A percentile compares a stretch with the other conserved stretches of the same genome.
phyloP scores from a whole-genome alignment of 441 rosid genomes.

The Raphanus hybrid region DNA sequence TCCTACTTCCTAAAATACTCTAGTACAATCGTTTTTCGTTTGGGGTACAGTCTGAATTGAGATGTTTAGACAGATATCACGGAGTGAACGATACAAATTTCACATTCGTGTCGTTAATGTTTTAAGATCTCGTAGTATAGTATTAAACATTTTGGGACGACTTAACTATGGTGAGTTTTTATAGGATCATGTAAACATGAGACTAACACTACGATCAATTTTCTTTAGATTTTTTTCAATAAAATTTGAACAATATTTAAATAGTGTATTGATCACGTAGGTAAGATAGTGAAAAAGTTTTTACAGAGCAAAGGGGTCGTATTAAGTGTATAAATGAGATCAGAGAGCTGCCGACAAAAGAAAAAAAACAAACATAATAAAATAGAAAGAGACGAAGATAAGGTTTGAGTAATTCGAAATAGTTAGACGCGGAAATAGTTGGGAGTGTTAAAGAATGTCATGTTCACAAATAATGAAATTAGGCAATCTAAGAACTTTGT shows the following conservation, averaged over 20 bases:
- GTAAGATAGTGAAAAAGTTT: not conserved
- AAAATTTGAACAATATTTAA: not conserved
- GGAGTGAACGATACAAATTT: not conserved
- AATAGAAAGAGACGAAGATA: not conserved
- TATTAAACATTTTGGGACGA: not conserved
- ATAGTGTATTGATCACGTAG: too few species aligned
- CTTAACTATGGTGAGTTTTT: not conserved
- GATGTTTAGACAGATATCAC: not conserved
- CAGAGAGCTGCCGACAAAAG: constrained; percentile 27
- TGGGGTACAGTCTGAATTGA: not conserved
- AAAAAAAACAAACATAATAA: not conserved
- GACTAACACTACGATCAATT: not conserved
- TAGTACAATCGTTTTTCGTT: not conserved
- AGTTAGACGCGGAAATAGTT: constrained; percentile 29
- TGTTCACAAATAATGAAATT: constrained; percentile 40
- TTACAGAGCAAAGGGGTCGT: not conserved
- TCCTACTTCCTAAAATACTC: not conserved
- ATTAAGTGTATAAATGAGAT: not conserved
- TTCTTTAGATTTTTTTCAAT: not conserved
- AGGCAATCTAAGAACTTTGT: constrained; percentile 43
- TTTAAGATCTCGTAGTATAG: not conserved
- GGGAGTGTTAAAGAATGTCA: constrained; percentile 25
- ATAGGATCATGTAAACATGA: not conserved
- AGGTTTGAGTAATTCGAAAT: constrained; percentile 12
- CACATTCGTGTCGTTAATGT: not conserved